These are phyloP conservation scores for Mortierella alpina DNA, from an alignment of 192 early-diverging fungal genomes.

Conservation along the genomic window DNA sequence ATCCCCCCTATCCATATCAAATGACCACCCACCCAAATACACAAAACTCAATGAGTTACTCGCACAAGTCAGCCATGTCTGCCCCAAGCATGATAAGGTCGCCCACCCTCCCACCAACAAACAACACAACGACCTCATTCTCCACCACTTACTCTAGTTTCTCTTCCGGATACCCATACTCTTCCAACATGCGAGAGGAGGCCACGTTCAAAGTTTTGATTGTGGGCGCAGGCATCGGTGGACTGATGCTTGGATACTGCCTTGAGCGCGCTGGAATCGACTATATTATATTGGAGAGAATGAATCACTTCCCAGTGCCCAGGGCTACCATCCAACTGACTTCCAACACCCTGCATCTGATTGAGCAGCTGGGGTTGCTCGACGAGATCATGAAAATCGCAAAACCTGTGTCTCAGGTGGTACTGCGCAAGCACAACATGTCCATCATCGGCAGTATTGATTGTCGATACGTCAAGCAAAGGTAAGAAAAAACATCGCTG, in stretches of 20 bases:
- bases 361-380: slow-evolving; percentile 14
- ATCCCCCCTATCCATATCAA: too few species aligned
- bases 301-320: background rate
- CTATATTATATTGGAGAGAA: slow-evolving; percentile 10
- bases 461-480: slow-evolving; percentile 2
- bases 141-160: background rate
- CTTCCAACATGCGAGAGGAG: background rate
- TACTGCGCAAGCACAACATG: slow-evolving; percentile 16
- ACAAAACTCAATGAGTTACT: background rate
- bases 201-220: slow-evolving; percentile 13
- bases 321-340: slow-evolving; percentile 16
- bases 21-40: too few species aligned
- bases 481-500: slow-evolving; percentile 1
- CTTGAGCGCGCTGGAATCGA: slow-evolving; percentile 17
- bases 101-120: background rate
- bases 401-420: slow-evolving; percentile 13
- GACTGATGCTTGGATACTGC: slow-evolving; percentile 18
- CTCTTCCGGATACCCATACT: slow-evolving; percentile 4
- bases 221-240: slow-evolving; percentile 16
- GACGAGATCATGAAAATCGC: slow-evolving; percentile 16
- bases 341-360: slow-evolving; percentile 12
- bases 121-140: slow-evolving; percentile 1
- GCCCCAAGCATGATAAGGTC: background rate
- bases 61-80: background rate
- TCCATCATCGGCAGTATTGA: slow-evolving; percentile 11